Conservation (phyloP, 2,329 filamentous ascomycete genomes). For the Alternaria brassicae region DNA sequence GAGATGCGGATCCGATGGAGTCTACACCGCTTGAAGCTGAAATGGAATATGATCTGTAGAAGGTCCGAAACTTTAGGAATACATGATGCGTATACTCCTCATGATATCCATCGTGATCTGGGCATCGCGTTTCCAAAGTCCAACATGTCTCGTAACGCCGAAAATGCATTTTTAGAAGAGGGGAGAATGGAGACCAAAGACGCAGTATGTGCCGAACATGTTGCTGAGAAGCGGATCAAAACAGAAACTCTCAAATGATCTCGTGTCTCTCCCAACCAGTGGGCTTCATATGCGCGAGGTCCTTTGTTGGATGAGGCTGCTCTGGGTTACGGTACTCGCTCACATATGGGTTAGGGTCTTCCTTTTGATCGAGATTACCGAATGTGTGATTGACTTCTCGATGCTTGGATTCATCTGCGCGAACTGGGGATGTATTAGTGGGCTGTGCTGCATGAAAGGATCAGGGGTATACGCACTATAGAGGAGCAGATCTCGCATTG, state of each 20-base stretch:
- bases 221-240: background rate
- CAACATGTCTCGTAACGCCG: conserved; percentile 12
- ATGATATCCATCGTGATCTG: background rate
- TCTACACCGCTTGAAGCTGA: background rate
- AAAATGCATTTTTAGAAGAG: conserved; percentile 14
- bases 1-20: conserved; percentile 7
- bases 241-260: conserved; percentile 32
- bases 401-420: conserved; percentile 61
- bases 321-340: conserved; percentile 76
- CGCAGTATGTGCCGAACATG: background rate
- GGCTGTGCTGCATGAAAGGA: background rate
- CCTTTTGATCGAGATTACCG: conserved; percentile 81
- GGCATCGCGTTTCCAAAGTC: conserved; percentile 8
- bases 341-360: conserved; percentile 92
- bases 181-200: conserved; percentile 7
- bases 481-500: conserved; percentile 84
- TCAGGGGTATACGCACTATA: conserved; percentile 69
- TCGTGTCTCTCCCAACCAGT: conserved; percentile 85
- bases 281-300: conserved; percentile 68
- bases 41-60: conserved; percentile 1
- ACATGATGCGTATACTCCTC: conserved; percentile 2
- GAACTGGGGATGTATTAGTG: conserved; percentile 32
- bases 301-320: conserved; percentile 73
- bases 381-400: conserved; percentile 96
- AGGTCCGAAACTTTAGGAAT: conserved; percentile 7